A percentile compares a stretch with the other conserved stretches of the same genome.
These are phyloP conservation scores for Sclerotinia sclerotiorum DNA, from an alignment of 2,329 filamentous ascomycete species.

Conservation along the genomic window DNA sequence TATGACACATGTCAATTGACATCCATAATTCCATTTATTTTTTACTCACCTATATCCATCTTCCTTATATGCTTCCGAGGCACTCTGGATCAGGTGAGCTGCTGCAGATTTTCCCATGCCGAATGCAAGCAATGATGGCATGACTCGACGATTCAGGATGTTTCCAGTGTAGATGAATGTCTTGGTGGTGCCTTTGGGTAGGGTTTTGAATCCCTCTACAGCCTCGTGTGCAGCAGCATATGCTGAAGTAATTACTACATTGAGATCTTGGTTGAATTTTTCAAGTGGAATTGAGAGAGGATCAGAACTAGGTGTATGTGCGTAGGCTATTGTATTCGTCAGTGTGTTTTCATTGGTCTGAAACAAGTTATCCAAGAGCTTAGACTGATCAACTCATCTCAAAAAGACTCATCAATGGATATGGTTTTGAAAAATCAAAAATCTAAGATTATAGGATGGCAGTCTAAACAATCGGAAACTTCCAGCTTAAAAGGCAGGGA, in stretches of 20 bases:
- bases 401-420: neutral
- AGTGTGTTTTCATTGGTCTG: neutral
- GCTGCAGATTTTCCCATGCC: slow-evolving; percentile 46
- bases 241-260: slow-evolving; percentile 44
- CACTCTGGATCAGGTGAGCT: slow-evolving; percentile 40
- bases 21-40: neutral
- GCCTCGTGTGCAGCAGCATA: slow-evolving; percentile 46
- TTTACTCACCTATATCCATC: slow-evolving; percentile 41
- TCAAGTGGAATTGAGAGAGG: slow-evolving; percentile 38
- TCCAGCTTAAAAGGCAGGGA: neutral
- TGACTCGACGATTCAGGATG: slow-evolving; percentile 39
- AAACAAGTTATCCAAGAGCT: no score
- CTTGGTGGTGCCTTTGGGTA: slow-evolving; percentile 37
- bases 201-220: slow-evolving; percentile 37
- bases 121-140: slow-evolving; percentile 40
- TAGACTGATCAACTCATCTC: neutral
- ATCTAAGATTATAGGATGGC: neutral
- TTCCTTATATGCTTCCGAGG: slow-evolving; percentile 41
- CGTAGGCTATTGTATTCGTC: slow-evolving; percentile 3
- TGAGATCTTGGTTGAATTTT: slow-evolving; percentile 40
- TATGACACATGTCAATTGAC: slow-evolving; percentile 10
- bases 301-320: neutral
- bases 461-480: neutral
- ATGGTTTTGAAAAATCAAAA: neutral
- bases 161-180: slow-evolving; percentile 51